These are phyloP conservation scores for Hemisphaericaspora xylanilytica DNA, from an alignment of 1,139 yeast genomes.

Conservation along the genomic window DNA sequence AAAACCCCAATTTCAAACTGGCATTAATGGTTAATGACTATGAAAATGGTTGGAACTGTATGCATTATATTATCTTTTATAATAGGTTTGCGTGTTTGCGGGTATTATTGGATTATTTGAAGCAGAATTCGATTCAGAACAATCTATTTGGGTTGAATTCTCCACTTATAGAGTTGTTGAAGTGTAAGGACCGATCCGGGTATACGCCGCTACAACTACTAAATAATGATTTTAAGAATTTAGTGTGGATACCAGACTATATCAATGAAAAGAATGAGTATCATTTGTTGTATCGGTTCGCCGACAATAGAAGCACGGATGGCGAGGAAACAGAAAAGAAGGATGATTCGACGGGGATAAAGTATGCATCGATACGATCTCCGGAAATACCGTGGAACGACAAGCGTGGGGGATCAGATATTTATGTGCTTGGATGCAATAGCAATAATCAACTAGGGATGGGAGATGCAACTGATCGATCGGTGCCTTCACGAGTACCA, in stretches of 20 bases:
- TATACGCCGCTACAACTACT: constrained; percentile 61
- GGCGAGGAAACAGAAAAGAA: constrained; percentile 6
- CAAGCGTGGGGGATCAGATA: constrained; percentile 55
- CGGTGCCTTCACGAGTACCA: constrained; percentile 29
- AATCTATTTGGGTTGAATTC: constrained; percentile 20
- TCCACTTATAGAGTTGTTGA: constrained; percentile 38
- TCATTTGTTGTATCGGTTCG: constrained; percentile 24
- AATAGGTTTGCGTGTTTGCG: constrained; percentile 61
- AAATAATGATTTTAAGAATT: constrained; percentile 40
- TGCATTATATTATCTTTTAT: constrained; percentile 64
- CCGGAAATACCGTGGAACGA: constrained; percentile 32
- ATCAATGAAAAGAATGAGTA: constrained; percentile 33
- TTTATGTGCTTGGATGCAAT: constrained; percentile 66
- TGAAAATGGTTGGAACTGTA: constrained; percentile 83
- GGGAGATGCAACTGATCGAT: constrained; percentile 63
- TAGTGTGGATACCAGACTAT: constrained; percentile 46
- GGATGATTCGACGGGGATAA: constrained; percentile 6
- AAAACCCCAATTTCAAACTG: constrained; percentile 38
- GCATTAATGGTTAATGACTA: constrained; percentile 51
- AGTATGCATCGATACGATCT: constrained; percentile 10
- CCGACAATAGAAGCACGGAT: constrained; percentile 8
- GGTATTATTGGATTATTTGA: constrained; percentile 40
- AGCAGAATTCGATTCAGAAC: constrained; percentile 17
- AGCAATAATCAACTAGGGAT: constrained; percentile 65
- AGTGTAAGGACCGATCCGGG: constrained; percentile 65